A percentile compares a stretch with the other conserved stretches of the same genome.
phyloP scores from a whole-genome alignment of 1,284 basidiomycete genomes.

The Microbotryum silenes-acaulis region DNA sequence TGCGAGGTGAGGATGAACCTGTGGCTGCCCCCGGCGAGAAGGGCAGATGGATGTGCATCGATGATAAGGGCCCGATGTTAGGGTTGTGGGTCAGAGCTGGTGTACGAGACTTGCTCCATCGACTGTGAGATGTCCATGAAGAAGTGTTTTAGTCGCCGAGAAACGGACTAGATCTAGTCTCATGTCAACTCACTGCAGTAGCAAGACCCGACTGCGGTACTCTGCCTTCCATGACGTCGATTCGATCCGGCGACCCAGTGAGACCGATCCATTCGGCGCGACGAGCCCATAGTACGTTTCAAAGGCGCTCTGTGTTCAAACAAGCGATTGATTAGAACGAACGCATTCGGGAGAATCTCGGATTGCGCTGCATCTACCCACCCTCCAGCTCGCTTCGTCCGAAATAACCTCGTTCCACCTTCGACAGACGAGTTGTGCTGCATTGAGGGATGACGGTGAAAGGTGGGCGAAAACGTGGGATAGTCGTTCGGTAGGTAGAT shows the following conservation, averaged over 20 bases:
- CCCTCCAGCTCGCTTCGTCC: conserved; percentile 33
- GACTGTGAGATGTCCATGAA: not conserved
- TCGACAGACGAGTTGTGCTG: conserved; percentile 28
- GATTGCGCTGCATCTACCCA: conserved; percentile 1
- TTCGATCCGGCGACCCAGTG: conserved; percentile 27
- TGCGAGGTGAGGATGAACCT: conserved; percentile 1
- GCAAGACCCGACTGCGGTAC: conserved; percentile 28
- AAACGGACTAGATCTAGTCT: not conserved
- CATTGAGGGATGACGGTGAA: conserved; percentile 19
- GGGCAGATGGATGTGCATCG: conserved; percentile 16
- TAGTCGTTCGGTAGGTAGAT: conserved; percentile 31
- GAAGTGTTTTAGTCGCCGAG: not conserved
- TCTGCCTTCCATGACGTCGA: conserved; percentile 29
- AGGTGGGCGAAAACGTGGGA: conserved; percentile 33
- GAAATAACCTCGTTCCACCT: conserved; percentile 29
- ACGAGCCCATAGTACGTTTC: conserved; percentile 23
- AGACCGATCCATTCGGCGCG: not conserved
- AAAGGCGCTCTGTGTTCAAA: conserved; percentile 16
- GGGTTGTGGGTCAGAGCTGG: conserved; percentile 27
- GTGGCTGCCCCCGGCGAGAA: not conserved
- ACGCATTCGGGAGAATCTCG: too few relatives aligned
- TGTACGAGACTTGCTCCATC: conserved; percentile 23
- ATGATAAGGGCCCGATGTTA: conserved; percentile 26
- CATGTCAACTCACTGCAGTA: conserved; percentile 9
- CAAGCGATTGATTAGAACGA: not conserved